phyloP scores from a whole-genome alignment of 768 basidiomycete species.

The Hericium erinaceus region DNA sequence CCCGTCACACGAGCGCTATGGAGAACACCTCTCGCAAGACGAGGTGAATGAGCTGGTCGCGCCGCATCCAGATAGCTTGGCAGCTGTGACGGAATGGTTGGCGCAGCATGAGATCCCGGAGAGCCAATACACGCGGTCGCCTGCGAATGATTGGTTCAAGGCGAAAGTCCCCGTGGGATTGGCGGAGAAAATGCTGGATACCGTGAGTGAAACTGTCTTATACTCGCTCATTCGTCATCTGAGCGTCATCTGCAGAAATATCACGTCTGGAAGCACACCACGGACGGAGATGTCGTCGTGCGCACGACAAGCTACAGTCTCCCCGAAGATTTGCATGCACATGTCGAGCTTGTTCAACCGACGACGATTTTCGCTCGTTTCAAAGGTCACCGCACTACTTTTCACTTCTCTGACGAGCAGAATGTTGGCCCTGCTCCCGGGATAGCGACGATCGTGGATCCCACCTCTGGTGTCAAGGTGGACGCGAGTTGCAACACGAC shows the following conservation, averaged over 20 bases:
- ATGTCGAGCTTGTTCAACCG: slow-evolving; percentile 56
- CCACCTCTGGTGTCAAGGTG: slow-evolving; percentile 6
- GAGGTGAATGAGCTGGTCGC: slow-evolving; percentile 48
- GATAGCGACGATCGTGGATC: neutral
- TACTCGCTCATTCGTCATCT: neutral
- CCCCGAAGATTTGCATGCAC: slow-evolving; percentile 40
- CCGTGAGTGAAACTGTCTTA: slow-evolving; percentile 25
- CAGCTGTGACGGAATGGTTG: slow-evolving; percentile 47
- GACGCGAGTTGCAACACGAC: slow-evolving; percentile 26
- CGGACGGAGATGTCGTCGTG: slow-evolving; percentile 42
- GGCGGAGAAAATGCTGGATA: slow-evolving; percentile 53
- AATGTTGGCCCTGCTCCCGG: neutral
- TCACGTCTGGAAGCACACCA: slow-evolving; percentile 41
- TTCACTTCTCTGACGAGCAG: slow-evolving; percentile 18
- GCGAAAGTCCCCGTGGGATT: slow-evolving; percentile 40
- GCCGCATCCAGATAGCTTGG: slow-evolving; percentile 41
- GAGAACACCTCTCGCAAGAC: slow-evolving; percentile 39
- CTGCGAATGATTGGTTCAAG: slow-evolving; percentile 56
- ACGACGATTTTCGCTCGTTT: slow-evolving; percentile 52
- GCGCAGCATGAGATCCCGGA: slow-evolving; percentile 40
- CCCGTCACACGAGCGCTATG: slow-evolving; percentile 17
- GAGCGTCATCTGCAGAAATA: slow-evolving; percentile 34
- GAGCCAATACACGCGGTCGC: slow-evolving; percentile 37
- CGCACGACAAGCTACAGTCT: slow-evolving; percentile 55
- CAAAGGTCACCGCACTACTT: slow-evolving; percentile 29